A percentile compares a stretch with the other conserved stretches of the same genome.
Conservation (phyloP, 2,329 filamentous ascomycete genomes). For the Hortaea werneckii region DNA sequence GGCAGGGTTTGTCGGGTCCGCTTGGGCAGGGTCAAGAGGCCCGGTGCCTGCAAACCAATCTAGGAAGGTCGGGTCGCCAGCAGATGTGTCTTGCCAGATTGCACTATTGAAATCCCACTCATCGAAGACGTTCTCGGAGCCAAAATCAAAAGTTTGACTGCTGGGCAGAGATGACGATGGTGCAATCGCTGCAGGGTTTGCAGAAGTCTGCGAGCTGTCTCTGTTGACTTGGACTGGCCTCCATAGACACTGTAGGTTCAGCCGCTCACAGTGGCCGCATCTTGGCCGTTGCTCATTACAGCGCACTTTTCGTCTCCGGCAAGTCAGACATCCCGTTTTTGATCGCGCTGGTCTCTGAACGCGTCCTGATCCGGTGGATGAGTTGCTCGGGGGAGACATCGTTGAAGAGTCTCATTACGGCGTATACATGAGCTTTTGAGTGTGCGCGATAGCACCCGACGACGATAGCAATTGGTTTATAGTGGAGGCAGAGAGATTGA, state of each 20-base stretch:
- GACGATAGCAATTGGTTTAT: too few species aligned
- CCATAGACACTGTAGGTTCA: conserved; percentile 43
- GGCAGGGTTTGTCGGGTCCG: too few species aligned
- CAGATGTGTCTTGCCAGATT: conserved; percentile 3
- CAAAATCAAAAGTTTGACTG: neutral
- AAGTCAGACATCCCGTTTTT: conserved; percentile 1
- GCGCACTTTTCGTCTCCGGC: conserved; percentile 37
- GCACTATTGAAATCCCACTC: conserved; percentile 1
- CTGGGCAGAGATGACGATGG: neutral
- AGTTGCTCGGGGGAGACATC: too few species aligned
- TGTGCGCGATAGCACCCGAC: too few species aligned
- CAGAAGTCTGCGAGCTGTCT: neutral
- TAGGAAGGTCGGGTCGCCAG: conserved; percentile 2
- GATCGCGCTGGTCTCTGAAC: neutral
- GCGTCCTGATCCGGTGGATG: neutral
- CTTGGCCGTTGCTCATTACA: conserved; percentile 42
- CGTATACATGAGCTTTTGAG: too few species aligned
- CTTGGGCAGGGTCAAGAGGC: too few species aligned
- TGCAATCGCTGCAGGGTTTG: neutral
- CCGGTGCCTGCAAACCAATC: neutral
- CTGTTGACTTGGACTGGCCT: conserved; percentile 8
- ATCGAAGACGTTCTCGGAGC: neutral
- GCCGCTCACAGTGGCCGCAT: conserved; percentile 41
- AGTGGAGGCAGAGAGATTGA: too few species aligned
- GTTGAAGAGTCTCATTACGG: too few species aligned